phyloP scores from a whole-genome alignment of 2,329 filamentous ascomycete genomes.

The Onygenales sp. region DNA sequence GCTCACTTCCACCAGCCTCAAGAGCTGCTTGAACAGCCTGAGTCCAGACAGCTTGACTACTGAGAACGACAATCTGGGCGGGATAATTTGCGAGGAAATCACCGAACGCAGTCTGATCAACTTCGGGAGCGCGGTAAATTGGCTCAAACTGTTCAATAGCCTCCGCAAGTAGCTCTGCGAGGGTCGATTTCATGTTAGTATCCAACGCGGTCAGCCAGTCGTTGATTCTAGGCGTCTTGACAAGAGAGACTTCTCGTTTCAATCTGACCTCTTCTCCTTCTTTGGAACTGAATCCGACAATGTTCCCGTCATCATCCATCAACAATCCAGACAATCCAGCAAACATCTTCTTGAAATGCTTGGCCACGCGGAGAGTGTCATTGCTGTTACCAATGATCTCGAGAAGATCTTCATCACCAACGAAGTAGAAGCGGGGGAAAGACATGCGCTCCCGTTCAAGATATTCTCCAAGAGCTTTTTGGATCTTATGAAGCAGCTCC shows the following conservation, averaged over 20 bases:
- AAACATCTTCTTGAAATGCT: constrained; percentile 99
- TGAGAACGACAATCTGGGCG: constrained; percentile 90
- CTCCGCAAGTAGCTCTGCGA: constrained; percentile 82
- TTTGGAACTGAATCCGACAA: constrained; percentile 88
- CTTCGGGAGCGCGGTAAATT: constrained; percentile 61
- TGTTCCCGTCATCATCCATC: constrained; percentile 83
- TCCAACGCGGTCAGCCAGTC: constrained; percentile 96
- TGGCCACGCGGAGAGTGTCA: constrained; percentile 88
- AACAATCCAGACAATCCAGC: constrained; percentile 83
- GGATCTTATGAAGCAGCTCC: constrained; percentile 97
- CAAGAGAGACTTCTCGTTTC: constrained; percentile 82
- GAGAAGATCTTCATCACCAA: constrained; percentile 93
- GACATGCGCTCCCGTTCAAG: constrained; percentile 95
- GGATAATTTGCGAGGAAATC: constrained; percentile 78
- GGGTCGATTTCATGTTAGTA: constrained; percentile 82
- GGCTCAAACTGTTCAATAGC: constrained; percentile 73
- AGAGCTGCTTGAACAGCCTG: constrained; percentile 73
- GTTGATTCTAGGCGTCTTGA: constrained; percentile 94
- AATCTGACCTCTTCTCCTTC: constrained; percentile 83
- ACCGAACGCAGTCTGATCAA: constrained; percentile 62
- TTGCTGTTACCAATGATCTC: constrained; percentile 99
- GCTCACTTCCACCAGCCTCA: constrained; percentile 56
- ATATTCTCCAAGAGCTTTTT: constrained; percentile 97
- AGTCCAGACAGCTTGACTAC: constrained; percentile 90
- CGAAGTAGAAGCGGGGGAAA: constrained; percentile 98